Evolutionary conservation across 106 monocot species (phyloP), one percentile per base, ranked within the genome.

Genomic region (Gastrodia elata): DNA sequence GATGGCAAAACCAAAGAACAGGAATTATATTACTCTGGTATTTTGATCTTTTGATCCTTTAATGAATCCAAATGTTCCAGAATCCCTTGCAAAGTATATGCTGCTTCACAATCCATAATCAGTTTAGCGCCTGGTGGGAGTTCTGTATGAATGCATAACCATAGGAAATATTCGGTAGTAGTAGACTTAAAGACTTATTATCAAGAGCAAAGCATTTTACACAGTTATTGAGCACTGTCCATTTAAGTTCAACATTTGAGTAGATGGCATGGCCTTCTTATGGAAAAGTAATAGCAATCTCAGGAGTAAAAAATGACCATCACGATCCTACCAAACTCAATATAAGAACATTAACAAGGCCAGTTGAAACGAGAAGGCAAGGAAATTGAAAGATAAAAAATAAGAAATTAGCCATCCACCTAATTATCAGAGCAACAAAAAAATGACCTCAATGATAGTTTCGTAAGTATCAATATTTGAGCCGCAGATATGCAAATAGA

Each of bases 51-150:
- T 32, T 77, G 80, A 67, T 90, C 90, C 36, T 87, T 73, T 78
- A 90, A 67, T 20, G 77, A 57, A 35, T 77, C 71, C 72, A 87
- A 77, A 24, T 84, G 77, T 22, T 82, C 87, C 52, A 87, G 87
- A 39, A 90, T 87, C 68, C 82, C 82, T 82, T 82, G 80, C 58
- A 90, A 74, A 49, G 77, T 46, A 73, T 70, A 68, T 16, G 82
- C 87, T 70, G 84, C 90, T 69, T 90, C 90, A 78, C 84, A 90
- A 67, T 90, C 84, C 90, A 82, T 82, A 32, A 90, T 22, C 34
- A 87, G 25, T 73, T 77, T 84, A 42, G 80, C 75, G 52, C 77
- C 76, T 32, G 77, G 82, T 15, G 90, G 90, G 65, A 84, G 78
- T 68, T 84, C 90, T 90, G 80, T 38, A 41, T 75, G 3, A 18